Evolutionary conservation across 2,329 filamentous ascomycete genomes (phyloP).

Genomic region (Elsinoe perseae): DNA sequence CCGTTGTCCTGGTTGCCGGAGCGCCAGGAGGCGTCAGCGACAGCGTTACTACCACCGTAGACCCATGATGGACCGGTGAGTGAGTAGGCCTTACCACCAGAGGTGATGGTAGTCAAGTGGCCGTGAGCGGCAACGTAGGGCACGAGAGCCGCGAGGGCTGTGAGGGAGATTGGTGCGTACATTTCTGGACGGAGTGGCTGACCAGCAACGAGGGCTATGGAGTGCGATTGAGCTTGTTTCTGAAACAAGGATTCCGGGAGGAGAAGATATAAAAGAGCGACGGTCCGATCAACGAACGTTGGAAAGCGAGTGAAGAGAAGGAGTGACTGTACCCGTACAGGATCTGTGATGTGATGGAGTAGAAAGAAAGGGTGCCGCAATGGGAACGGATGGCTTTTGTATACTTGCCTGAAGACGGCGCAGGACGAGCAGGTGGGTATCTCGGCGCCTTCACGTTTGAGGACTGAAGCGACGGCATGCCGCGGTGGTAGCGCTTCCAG

Average conservation of each 20-base stretch:
- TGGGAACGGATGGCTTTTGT: conserved; percentile 8
- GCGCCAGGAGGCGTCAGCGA: conserved; percentile 39
- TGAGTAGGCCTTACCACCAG: conserved; percentile 41
- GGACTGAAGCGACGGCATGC: neutral
- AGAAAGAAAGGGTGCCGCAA: neutral
- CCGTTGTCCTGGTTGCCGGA: conserved; percentile 33
- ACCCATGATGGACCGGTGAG: conserved; percentile 38
- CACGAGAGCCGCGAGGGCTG: conserved; percentile 22
- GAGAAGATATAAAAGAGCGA: conserved; percentile 13
- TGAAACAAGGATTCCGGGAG: conserved; percentile 5
- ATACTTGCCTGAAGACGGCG: conserved; percentile 12
- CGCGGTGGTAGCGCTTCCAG: neutral
- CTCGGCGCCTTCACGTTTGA: conserved; percentile 13
- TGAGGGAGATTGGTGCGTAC: conserved; percentile 8
- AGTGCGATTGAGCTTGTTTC: conserved; percentile 10
- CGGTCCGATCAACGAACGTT: conserved; percentile 10
- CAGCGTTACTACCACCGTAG: conserved; percentile 48
- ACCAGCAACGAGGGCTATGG: conserved; percentile 11
- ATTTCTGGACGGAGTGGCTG: conserved; percentile 7
- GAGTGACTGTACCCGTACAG: conserved; percentile 12
- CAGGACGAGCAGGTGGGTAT: neutral
- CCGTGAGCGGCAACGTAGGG: conserved; percentile 40
- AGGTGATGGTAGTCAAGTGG: conserved; percentile 36
- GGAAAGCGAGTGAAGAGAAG: conserved; percentile 2
- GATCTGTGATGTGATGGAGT: conserved; percentile 8